Conservation (phyloP, 768 basidiomycete species). For the Mycena rebaudengoi region DNA sequence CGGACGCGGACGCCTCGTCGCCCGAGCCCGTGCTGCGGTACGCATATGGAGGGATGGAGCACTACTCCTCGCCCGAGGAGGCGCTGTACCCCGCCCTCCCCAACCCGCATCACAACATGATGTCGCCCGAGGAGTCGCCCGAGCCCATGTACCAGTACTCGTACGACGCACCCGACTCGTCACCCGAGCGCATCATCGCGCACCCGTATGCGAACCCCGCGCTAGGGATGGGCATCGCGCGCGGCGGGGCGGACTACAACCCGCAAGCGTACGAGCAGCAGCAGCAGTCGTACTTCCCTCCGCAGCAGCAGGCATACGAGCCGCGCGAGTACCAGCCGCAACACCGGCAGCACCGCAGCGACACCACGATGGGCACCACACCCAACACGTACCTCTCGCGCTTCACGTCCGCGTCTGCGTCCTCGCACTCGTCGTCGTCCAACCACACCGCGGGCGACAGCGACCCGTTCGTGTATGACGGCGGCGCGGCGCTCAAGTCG, state of each 20-base stretch:
- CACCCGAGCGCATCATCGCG: neutral
- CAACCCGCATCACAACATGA: too few species aligned
- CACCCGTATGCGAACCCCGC: constrained; percentile 13
- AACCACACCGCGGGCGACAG: constrained; percentile 18
- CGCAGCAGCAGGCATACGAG: neutral
- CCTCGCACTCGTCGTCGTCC: neutral
- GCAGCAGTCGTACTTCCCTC: too few species aligned
- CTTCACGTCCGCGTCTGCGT: neutral
- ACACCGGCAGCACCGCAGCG: constrained; percentile 16
- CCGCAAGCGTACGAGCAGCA: too few species aligned
- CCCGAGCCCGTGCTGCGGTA: constrained; percentile 1
- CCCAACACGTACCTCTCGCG: constrained; percentile 9
- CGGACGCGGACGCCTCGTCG: neutral
- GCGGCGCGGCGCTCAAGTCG: neutral
- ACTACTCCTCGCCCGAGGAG: too few species aligned
- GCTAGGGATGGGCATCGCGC: too few species aligned
- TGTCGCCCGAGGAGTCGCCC: too few species aligned
- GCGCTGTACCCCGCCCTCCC: too few species aligned
- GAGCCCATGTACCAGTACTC: constrained; percentile 23
- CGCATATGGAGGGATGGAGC: constrained; percentile 17
- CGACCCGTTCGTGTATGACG: constrained; percentile 24
- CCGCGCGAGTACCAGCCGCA: neutral
- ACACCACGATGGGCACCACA: constrained; percentile 20
- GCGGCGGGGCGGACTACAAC: too few species aligned
- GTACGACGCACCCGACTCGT: constrained; percentile 21